A percentile compares a stretch with the other conserved stretches of the same genome.
Conservation (phyloP, 2,329 filamentous ascomycete genomes). For the Fusarium xylarioides region DNA sequence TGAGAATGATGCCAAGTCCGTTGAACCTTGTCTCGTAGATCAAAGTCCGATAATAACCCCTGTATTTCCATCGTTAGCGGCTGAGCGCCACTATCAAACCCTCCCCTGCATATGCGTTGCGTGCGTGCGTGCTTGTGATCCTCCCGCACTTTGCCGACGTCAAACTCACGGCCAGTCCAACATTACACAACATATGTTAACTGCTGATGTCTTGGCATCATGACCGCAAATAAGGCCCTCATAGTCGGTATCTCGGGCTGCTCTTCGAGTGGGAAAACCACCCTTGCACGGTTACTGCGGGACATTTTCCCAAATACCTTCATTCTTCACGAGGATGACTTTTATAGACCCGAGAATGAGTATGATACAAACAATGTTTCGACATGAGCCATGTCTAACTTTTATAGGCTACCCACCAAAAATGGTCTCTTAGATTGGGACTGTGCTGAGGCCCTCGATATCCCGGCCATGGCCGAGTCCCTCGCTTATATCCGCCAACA, state of each 20-base stretch:
- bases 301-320: conserved; percentile 81
- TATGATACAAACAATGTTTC: conserved; percentile 48
- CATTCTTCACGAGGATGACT: conserved; percentile 95
- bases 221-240: conserved; percentile 59
- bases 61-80: conserved; percentile 6
- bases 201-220: conserved; percentile 25
- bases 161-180: background rate
- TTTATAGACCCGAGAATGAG: conserved; percentile 84
- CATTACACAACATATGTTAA: background rate
- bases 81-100: conserved; percentile 11
- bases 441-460: conserved; percentile 79
- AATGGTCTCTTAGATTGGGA: conserved; percentile 87
- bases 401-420: conserved; percentile 58
- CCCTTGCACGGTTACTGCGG: conserved; percentile 83
- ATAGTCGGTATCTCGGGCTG: conserved; percentile 87
- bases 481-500: conserved; percentile 75
- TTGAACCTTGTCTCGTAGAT: background rate
- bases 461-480: conserved; percentile 72
- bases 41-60: background rate
- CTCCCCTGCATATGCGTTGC: conserved; percentile 11
- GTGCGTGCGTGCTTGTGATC: background rate
- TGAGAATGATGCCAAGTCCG: background rate
- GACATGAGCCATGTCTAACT: background rate
- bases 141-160: background rate
- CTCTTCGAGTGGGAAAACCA: conserved; percentile 95